Percentiles rank a stretch among this genome's conserved stretches.
phyloP scores from a whole-genome alignment of 768 basidiomycete species.

The Macrolepiota dolichaula region DNA sequence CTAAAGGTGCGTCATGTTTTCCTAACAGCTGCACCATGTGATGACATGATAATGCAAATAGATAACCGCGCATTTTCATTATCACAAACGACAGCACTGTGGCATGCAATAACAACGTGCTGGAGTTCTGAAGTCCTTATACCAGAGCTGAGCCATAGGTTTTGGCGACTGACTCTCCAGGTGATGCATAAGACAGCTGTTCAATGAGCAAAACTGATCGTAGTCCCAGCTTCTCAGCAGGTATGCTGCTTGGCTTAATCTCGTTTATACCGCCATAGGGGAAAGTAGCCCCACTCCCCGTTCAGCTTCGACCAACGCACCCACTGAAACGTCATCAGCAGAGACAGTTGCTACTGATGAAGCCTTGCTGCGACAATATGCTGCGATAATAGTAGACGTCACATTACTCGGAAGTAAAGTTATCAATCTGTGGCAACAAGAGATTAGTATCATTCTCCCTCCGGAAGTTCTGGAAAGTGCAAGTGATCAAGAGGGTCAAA shows the following conservation, averaged over 20 bases:
- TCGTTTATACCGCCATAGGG: conserved; percentile 40
- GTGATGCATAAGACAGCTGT: conserved; percentile 34
- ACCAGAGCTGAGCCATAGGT: conserved; percentile 75
- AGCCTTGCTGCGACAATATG: conserved; percentile 57
- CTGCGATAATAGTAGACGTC: conserved; percentile 69
- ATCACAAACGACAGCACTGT: conserved; percentile 63
- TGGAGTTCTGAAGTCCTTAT: conserved; percentile 90
- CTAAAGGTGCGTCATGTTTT: conserved; percentile 33
- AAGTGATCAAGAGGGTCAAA: conserved; percentile 17
- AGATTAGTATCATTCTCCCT: conserved; percentile 64
- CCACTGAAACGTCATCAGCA: conserved; percentile 44
- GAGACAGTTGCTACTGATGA: conserved; percentile 66
- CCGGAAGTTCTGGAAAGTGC: conserved; percentile 27
- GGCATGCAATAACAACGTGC: conserved; percentile 71
- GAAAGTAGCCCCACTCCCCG: conserved; percentile 32
- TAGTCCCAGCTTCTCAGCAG: conserved; percentile 70
- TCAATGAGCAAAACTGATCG: neutral
- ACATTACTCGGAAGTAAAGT: conserved; percentile 50
- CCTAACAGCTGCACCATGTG: neutral
- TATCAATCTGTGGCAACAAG: conserved; percentile 61
- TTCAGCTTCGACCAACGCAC: conserved; percentile 44
- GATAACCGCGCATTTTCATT: conserved; percentile 19
- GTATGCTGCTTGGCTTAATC: conserved; percentile 77
- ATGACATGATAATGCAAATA: conserved; percentile 4
- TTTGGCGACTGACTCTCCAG: conserved; percentile 92